Percentiles rank a stretch among this genome's conserved stretches.
Evolutionary conservation across 1,284 basidiomycete species (phyloP).

Genomic region (Ceraceosorus guamensis): DNA sequence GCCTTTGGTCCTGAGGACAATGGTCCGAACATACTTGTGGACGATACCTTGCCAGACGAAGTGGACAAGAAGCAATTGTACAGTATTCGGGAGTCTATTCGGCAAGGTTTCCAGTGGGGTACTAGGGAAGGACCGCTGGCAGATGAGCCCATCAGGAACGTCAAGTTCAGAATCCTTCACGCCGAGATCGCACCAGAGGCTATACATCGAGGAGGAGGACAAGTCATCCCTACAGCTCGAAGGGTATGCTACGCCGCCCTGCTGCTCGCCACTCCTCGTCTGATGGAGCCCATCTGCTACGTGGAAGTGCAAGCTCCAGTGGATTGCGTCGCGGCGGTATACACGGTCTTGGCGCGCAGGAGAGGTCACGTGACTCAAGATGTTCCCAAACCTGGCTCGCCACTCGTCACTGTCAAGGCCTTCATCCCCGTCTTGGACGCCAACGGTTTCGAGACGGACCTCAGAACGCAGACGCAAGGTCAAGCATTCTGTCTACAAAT

Average conservation of each 20-base stretch:
- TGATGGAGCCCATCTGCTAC: conserved; percentile 90
- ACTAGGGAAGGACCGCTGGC: conserved; percentile 92
- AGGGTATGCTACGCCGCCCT: conserved; percentile 99
- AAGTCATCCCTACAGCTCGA: conserved; percentile 94
- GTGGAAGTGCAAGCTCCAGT: conserved; percentile 97
- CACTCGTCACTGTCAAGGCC: conserved; percentile 93
- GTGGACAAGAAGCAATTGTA: conserved; percentile 87
- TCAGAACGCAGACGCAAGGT: conserved; percentile 92
- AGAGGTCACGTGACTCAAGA: conserved; percentile 97
- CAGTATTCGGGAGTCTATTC: conserved; percentile 86
- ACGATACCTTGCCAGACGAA: conserved; percentile 92
- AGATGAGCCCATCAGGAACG: conserved; percentile 97
- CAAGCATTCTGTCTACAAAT: conserved; percentile 93
- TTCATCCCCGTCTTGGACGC: conserved; percentile 96
- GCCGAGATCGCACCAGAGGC: conserved; percentile 85
- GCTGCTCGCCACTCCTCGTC: conserved; percentile 61
- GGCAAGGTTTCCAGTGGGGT: conserved; percentile 99
- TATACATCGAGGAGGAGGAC: conserved; percentile 94
- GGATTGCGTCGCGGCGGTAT: conserved; percentile 96
- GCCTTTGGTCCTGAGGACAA: conserved; percentile 97
- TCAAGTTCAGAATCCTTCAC: conserved; percentile 92
- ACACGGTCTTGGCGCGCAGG: conserved; percentile 89
- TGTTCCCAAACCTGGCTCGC: conserved; percentile 91
- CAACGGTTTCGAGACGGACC: conserved; percentile 96
- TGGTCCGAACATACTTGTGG: conserved; percentile 76